Evolutionary conservation across 345 rosid species (phyloP), one percentile per base, ranked within the genome.

Genomic region (Mercurialis annua): DNA sequence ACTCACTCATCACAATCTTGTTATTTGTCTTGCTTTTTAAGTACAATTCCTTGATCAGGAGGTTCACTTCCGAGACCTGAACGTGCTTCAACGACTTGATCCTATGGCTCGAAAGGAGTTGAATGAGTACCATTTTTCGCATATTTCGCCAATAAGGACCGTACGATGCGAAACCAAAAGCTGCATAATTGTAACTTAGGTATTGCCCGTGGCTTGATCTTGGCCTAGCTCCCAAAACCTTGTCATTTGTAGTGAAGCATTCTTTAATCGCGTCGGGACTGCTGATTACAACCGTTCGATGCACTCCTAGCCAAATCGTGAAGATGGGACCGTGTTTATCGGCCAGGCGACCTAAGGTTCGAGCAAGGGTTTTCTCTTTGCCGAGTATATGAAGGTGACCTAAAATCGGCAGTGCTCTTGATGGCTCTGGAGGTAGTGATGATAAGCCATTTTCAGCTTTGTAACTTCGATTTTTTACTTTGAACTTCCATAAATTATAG

Each of bases 301-400:
- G 40, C 0, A 24, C 55, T 24, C 77, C 77, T 3, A 74, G 65
- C 42, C 72, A 33, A 27, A 74, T 40, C 8, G 59, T 68, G 77
- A 74, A 74, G 61, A 74, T 63, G 12, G 77, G 73, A 26, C 77
- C 77, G 6, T 63, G 43, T 15, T 48, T 52, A 49, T 74, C 77
- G 10, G 77, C 63, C 38, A 68, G 65, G 33, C 68, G 49, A 15
- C 44, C 77, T 17, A 68, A 31, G 50, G 77, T n/a, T 40, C 72
- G 69, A 20, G 77, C 77, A 29, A 74, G 67, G 6, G 77, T 74
- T 26, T 23, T 74, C 16, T 68, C 27, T 40, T 52, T 10, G 20
- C 69, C 68, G 5, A 68, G 21, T 5, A 56, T 59, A 40, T 74
- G 77, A 8, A 68, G 69, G 50, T 74, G 77, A 24, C 77, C 77